phyloP scores from a whole-genome alignment of 2,329 filamentous ascomycete genomes.

The Coleophoma eucalyptorum region DNA sequence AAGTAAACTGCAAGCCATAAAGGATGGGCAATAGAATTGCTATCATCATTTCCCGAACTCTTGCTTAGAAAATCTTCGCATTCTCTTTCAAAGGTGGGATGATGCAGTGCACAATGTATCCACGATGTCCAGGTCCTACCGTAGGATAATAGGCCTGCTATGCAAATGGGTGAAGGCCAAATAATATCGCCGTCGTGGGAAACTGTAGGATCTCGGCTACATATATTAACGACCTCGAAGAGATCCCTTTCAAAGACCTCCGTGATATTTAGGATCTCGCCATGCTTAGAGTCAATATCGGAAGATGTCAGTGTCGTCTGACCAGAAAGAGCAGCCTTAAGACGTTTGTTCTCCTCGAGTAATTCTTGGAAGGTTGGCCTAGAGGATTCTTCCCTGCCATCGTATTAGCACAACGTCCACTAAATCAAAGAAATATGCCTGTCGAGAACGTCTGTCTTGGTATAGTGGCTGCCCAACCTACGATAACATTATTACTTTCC shows the following conservation, averaged over 20 bases:
- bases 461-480: neutral
- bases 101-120: constrained; percentile 13
- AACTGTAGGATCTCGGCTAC: neutral
- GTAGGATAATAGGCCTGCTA: neutral
- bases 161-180: neutral
- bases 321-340: neutral
- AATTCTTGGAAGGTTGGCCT: neutral
- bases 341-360: constrained; percentile 1
- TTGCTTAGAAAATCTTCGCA: constrained; percentile 3
- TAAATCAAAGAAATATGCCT: neutral
- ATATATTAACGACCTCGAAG: neutral
- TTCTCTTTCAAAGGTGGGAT: constrained; percentile 8
- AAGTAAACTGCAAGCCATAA: constrained; percentile 14
- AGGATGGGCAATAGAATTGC: neutral
- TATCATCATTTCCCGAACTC: neutral
- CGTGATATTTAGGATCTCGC: constrained; percentile 1
- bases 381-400: too few species aligned
- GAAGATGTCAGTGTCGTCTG: neutral
- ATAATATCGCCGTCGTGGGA: neutral
- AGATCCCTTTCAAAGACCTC: constrained; percentile 1
- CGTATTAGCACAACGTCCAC: too few species aligned
- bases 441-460: too few species aligned
- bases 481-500: neutral
- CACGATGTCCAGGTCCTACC: constrained; percentile 12
- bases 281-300: neutral